These are phyloP conservation scores for Abrus precatorius DNA, from an alignment of 306 rosid species.

Conservation along the genomic window DNA sequence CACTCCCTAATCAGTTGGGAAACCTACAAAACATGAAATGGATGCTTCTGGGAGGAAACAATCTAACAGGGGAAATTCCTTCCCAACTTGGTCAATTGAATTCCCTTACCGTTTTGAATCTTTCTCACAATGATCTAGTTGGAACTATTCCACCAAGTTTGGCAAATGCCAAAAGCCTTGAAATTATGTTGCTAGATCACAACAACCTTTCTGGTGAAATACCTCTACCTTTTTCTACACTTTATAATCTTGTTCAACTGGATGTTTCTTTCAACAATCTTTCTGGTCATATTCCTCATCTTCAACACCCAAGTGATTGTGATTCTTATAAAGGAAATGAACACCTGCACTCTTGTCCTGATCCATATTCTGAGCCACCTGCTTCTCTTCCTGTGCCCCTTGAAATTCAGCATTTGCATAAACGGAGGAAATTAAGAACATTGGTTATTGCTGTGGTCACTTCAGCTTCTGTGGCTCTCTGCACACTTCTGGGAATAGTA, in stretches of 20 bases:
- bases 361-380: slow-evolving; percentile 49
- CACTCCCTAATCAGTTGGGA: slow-evolving; percentile 55
- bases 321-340: slow-evolving; percentile 57
- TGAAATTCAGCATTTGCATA: slow-evolving; percentile 35
- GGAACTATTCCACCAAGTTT: slow-evolving; percentile 56
- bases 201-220: slow-evolving; percentile 60
- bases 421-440: slow-evolving; percentile 41
- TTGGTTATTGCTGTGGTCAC: slow-evolving; percentile 48
- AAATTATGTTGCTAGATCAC: slow-evolving; percentile 59
- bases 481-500: slow-evolving; percentile 45
- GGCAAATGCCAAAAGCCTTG: slow-evolving; percentile 55
- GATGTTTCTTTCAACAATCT: slow-evolving; percentile 67
- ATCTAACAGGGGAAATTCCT: slow-evolving; percentile 57
- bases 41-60: slow-evolving; percentile 64
- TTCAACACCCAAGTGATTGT: slow-evolving; percentile 54
- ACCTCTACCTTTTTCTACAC: slow-evolving; percentile 53
- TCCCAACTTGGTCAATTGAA: slow-evolving; percentile 52
- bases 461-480: slow-evolving; percentile 46
- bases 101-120: slow-evolving; percentile 57
- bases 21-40: slow-evolving; percentile 56
- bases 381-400: slow-evolving; percentile 52
- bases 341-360: slow-evolving; percentile 61
- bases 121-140: slow-evolving; percentile 57
- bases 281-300: slow-evolving; percentile 66
- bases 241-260: slow-evolving; percentile 53